These are phyloP conservation scores for Xerocomus potaroensis DNA, from an alignment of 768 basidiomycete species.

Conservation along the genomic window DNA sequence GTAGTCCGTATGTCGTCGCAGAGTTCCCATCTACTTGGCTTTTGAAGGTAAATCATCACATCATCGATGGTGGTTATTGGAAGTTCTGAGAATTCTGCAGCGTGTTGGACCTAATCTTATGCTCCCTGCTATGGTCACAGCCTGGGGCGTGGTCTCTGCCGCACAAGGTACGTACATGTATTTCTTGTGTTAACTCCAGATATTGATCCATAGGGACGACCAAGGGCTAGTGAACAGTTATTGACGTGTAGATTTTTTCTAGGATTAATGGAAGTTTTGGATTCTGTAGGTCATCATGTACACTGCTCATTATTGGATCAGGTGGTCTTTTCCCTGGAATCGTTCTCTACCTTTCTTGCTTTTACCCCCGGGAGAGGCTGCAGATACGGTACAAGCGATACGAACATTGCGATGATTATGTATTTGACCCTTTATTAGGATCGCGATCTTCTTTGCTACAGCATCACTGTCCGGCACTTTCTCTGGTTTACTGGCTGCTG, in stretches of 20 bases:
- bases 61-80: neutral
- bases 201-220: neutral
- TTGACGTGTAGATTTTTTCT: slow-evolving; percentile 45
- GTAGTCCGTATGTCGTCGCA: slow-evolving; percentile 46
- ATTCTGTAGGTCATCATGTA: neutral
- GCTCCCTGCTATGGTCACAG: slow-evolving; percentile 55
- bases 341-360: slow-evolving; percentile 55
- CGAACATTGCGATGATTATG: slow-evolving; percentile 1
- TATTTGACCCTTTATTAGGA: slow-evolving; percentile 23
- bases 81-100: slow-evolving; percentile 11
- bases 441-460: slow-evolving; percentile 37
- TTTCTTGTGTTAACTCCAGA: neutral
- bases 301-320: slow-evolving; percentile 17
- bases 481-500: slow-evolving; percentile 60
- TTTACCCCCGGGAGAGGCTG: slow-evolving; percentile 32
- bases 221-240: slow-evolving; percentile 44
- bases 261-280: slow-evolving; percentile 58
- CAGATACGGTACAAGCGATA: slow-evolving; percentile 18
- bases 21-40: slow-evolving; percentile 59
- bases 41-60: slow-evolving; percentile 38
- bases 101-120: slow-evolving; percentile 49
- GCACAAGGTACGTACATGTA: slow-evolving; percentile 44
- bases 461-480: slow-evolving; percentile 57
- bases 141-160: slow-evolving; percentile 62
- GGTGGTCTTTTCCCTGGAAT: slow-evolving; percentile 57